Conservation (phyloP, 2,329 filamentous ascomycete genomes). For the Alternaria viburni region DNA sequence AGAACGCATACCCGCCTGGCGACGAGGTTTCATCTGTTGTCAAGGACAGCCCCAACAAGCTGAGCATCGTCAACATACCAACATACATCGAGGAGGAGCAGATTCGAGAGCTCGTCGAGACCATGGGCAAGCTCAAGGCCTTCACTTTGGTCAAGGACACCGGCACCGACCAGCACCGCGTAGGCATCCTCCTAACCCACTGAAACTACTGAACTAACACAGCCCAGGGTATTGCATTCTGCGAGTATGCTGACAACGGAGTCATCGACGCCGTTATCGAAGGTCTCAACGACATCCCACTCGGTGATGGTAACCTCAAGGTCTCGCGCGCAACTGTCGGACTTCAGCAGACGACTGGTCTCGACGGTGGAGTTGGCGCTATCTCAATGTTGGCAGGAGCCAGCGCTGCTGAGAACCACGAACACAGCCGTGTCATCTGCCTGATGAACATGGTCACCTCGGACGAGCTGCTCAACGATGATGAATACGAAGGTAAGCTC, state of each 20-base stretch:
- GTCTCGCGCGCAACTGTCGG: slow-evolving; percentile 91
- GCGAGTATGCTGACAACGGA: slow-evolving; percentile 83
- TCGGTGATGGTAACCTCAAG: slow-evolving; percentile 84
- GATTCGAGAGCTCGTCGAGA: slow-evolving; percentile 84
- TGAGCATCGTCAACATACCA: slow-evolving; percentile 89
- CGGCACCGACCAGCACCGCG: slow-evolving; percentile 83
- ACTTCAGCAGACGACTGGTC: slow-evolving; percentile 86
- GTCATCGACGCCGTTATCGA: slow-evolving; percentile 87
- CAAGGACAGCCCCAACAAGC: slow-evolving; percentile 92
- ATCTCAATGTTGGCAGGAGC: slow-evolving; percentile 98
- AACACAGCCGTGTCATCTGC: slow-evolving; percentile 84
- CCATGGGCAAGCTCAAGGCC: slow-evolving; percentile 91
- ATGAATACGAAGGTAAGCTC: slow-evolving; percentile 81
- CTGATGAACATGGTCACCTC: slow-evolving; percentile 98
- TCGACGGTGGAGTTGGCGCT: slow-evolving; percentile 95
- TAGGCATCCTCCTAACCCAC: slow-evolving; percentile 56
- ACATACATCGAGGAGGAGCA: slow-evolving; percentile 88
- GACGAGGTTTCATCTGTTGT: slow-evolving; percentile 81
- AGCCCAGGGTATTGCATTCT: slow-evolving; percentile 87
- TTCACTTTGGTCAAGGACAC: slow-evolving; percentile 89
- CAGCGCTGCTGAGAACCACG: slow-evolving; percentile 72
- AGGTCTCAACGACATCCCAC: slow-evolving; percentile 89
- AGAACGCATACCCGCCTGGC: slow-evolving; percentile 70
- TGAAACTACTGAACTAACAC: slow-evolving; percentile 14
- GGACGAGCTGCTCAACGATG: slow-evolving; percentile 90